Conservation (phyloP, 1,139 yeast species). For the Meyerozyma sp. region DNA sequence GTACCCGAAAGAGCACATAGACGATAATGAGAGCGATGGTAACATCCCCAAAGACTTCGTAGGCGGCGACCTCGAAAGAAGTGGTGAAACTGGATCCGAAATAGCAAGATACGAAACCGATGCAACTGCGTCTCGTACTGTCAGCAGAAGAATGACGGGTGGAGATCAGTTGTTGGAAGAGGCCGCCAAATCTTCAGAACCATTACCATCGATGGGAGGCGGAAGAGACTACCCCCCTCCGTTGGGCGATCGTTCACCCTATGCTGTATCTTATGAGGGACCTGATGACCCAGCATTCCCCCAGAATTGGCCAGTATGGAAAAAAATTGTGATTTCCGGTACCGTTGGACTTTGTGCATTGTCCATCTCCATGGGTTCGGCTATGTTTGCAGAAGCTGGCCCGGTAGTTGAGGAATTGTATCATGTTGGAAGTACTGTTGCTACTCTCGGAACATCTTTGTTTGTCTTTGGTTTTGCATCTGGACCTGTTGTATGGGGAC, state of each 20-base stretch:
- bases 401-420: slow-evolving; percentile 34
- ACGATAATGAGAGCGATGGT: slow-evolving; percentile 6
- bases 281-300: slow-evolving; percentile 59
- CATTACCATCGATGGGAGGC: slow-evolving; percentile 49
- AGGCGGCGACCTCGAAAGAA: slow-evolving; percentile 10
- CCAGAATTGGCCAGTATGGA: slow-evolving; percentile 48
- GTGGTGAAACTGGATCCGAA: slow-evolving; percentile 16
- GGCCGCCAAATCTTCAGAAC: slow-evolving; percentile 8
- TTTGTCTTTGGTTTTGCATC: slow-evolving; percentile 79
- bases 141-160: slow-evolving; percentile 20
- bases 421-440: slow-evolving; percentile 50
- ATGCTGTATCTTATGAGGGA: slow-evolving; percentile 56
- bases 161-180: slow-evolving; percentile 18
- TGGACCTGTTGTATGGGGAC: slow-evolving; percentile 81
- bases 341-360: slow-evolving; percentile 33
- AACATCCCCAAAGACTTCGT: slow-evolving; percentile 10
- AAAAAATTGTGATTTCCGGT: slow-evolving; percentile 34
- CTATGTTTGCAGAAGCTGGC: slow-evolving; percentile 54
- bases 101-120: slow-evolving; percentile 22
- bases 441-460: slow-evolving; percentile 61
- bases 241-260: slow-evolving; percentile 45
- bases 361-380: slow-evolving; percentile 55
- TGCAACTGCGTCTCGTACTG: slow-evolving; percentile 11
- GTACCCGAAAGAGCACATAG: slow-evolving; percentile 8
- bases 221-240: slow-evolving; percentile 48